A percentile compares a stretch with the other conserved stretches of the same genome.
Evolutionary conservation across 164 flowering plant genomes (phyloP).

Genomic region (Pachysandra terminalis): DNA sequence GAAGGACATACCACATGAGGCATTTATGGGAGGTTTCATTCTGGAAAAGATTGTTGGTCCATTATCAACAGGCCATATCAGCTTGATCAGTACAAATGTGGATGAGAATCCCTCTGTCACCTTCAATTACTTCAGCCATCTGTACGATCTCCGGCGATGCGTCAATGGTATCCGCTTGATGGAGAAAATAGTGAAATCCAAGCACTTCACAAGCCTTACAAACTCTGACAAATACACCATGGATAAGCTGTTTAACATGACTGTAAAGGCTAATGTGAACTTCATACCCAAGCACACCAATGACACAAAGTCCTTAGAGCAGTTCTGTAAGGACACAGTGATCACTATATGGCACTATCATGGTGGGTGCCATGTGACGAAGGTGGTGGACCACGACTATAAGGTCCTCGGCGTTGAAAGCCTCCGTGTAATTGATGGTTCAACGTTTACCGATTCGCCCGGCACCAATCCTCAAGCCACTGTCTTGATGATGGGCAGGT

Average conservation of each 20-base stretch:
- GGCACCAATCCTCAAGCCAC: constrained; percentile 96
- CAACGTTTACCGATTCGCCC: constrained; percentile 57
- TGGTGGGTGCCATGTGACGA: constrained; percentile 75
- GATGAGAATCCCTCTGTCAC: constrained; percentile 78
- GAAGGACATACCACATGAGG: constrained; percentile 50
- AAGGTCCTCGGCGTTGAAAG: constrained; percentile 57
- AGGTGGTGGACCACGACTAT: constrained; percentile 50
- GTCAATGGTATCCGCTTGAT: constrained; percentile 65
- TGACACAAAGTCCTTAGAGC: constrained; percentile 60
- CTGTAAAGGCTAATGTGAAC: constrained; percentile 72
- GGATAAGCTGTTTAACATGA: constrained; percentile 61
- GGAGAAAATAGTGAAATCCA: constrained; percentile 44
- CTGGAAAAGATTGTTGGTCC: constrained; percentile 70
- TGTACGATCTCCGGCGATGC: constrained; percentile 57
- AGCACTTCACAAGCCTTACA: constrained; percentile 41
- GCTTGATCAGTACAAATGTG: constrained; percentile 46
- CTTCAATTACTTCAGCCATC: constrained; percentile 91
- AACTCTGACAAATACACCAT: constrained; percentile 27
- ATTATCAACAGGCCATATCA: constrained; percentile 59
- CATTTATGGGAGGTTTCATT: constrained; percentile 84
- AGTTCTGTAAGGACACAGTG: constrained; percentile 85
- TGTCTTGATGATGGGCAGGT: constrained; percentile 94
- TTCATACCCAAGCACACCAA: constrained; percentile 69
- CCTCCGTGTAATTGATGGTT: constrained; percentile 71
- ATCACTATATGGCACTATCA: constrained; percentile 93